Percentiles rank a stretch among this genome's conserved stretches.
phyloP scores from a whole-genome alignment of 2,329 filamentous ascomycete genomes.

The Calonectria hongkongensis region DNA sequence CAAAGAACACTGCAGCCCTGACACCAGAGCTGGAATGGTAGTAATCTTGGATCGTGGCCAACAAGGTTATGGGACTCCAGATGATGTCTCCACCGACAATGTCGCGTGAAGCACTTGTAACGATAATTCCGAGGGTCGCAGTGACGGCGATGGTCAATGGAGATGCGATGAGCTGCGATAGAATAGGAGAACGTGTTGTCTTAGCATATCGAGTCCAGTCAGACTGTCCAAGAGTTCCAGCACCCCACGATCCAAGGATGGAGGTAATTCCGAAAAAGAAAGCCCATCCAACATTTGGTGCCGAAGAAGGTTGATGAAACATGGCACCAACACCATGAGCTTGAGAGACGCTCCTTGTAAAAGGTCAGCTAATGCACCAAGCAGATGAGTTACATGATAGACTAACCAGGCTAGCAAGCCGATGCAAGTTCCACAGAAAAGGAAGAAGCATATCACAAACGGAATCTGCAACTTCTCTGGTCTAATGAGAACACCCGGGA shows the following conservation, averaged over 20 bases:
- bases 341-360: conserved; percentile 45
- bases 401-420: conserved; percentile 48
- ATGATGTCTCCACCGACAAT: conserved; percentile 50
- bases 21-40: conserved; percentile 50
- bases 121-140: conserved; percentile 53
- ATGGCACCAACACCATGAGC: conserved; percentile 49
- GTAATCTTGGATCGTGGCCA: conserved; percentile 53
- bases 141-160: conserved; percentile 54
- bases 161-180: conserved; percentile 51
- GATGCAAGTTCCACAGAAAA: conserved; percentile 49
- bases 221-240: conserved; percentile 54
- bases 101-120: conserved; percentile 50
- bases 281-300: conserved; percentile 54
- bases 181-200: conserved; percentile 41
- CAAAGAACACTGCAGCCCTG: conserved; percentile 54
- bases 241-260: conserved; percentile 53
- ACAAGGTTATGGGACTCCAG: conserved; percentile 53
- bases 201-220: conserved; percentile 56
- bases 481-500: conserved; percentile 48
- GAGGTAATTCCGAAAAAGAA: conserved; percentile 58
- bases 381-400: not conserved
- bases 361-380: not conserved
- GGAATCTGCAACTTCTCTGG: conserved; percentile 53
- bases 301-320: conserved; percentile 47
- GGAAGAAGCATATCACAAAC: conserved; percentile 52